Percentiles rank a stretch among this genome's conserved stretches.
These are phyloP conservation scores for Pneumocystis wakefieldiae DNA, from an alignment of 1,139 yeast genomes.

Conservation along the genomic window DNA sequence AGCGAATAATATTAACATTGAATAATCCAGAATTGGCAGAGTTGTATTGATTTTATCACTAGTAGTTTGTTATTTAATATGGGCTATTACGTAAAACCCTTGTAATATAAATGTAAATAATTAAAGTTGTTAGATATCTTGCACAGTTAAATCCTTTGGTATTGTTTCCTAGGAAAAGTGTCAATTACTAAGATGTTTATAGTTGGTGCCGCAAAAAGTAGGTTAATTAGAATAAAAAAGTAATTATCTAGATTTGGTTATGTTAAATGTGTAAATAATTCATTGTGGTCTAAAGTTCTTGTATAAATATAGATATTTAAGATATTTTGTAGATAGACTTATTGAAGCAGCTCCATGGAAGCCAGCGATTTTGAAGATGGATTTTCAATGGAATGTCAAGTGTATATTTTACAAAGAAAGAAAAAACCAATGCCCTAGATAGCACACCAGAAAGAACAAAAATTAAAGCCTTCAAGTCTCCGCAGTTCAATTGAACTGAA, in stretches of 20 bases:
- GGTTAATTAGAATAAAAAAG: slow-evolving; percentile 5
- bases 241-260: slow-evolving; percentile 1
- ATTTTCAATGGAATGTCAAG: neutral
- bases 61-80: slow-evolving; percentile 33
- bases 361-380: neutral
- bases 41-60: slow-evolving; percentile 68
- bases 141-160: slow-evolving; percentile 66
- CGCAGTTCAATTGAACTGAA: slow-evolving; percentile 10
- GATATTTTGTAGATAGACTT: neutral
- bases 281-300: neutral
- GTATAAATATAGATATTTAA: neutral
- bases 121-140: slow-evolving; percentile 25
- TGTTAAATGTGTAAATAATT: neutral
- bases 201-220: slow-evolving; percentile 1
- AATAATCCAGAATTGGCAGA: slow-evolving; percentile 55
- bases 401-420: neutral
- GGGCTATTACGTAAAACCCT: slow-evolving; percentile 40
- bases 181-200: neutral
- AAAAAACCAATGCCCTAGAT: neutral
- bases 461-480: slow-evolving; percentile 9
- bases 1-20: neutral
- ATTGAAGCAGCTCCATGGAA: neutral
- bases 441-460: slow-evolving; percentile 16
- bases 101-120: no score
- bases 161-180: neutral